A percentile compares a stretch with the other conserved stretches of the same genome.
These are phyloP conservation scores for Geranium rotundifolium DNA, from an alignment of 345 rosid genomes.

Conservation along the genomic window DNA sequence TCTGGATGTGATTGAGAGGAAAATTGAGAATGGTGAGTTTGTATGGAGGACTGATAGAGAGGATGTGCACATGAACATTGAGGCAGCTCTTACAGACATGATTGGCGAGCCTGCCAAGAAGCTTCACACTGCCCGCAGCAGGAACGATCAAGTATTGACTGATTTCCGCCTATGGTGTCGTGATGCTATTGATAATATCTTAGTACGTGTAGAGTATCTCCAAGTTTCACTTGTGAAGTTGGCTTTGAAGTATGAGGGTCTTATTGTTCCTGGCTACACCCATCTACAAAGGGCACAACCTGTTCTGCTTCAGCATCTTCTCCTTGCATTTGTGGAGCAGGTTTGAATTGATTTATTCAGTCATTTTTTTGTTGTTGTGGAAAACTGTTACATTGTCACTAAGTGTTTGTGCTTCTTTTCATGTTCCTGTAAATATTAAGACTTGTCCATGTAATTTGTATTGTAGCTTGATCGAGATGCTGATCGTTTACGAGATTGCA, in stretches of 20 bases:
- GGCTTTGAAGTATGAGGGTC: slow-evolving; percentile 55
- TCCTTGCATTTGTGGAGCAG: slow-evolving; percentile 85
- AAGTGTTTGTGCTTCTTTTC: too few relatives aligned
- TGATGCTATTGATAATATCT: slow-evolving; percentile 62
- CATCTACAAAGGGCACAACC: slow-evolving; percentile 97
- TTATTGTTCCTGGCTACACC: slow-evolving; percentile 89
- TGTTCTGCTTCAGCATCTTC: slow-evolving; percentile 73
- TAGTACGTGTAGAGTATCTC: slow-evolving; percentile 32
- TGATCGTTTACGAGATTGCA: slow-evolving; percentile 71
- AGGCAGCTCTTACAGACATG: slow-evolving; percentile 83
- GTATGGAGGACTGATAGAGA: slow-evolving; percentile 89
- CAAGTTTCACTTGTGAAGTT: slow-evolving; percentile 59
- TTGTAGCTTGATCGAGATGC: slow-evolving; percentile 93
- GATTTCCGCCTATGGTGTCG: slow-evolving; percentile 94
- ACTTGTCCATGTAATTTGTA: not conserved
- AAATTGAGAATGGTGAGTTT: slow-evolving; percentile 53
- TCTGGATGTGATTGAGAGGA: slow-evolving; percentile 58
- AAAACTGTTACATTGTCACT: not conserved
- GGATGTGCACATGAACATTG: slow-evolving; percentile 97
- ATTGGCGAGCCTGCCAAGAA: slow-evolving; percentile 98
- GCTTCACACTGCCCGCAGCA: slow-evolving; percentile 87
- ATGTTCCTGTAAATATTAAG: too few relatives aligned
- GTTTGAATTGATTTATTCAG: slow-evolving; percentile 15
- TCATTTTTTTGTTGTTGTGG: not conserved
- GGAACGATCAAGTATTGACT: slow-evolving; percentile 84